phyloP scores from a whole-genome alignment of 768 basidiomycete species.

The Crepidotus variabilis region DNA sequence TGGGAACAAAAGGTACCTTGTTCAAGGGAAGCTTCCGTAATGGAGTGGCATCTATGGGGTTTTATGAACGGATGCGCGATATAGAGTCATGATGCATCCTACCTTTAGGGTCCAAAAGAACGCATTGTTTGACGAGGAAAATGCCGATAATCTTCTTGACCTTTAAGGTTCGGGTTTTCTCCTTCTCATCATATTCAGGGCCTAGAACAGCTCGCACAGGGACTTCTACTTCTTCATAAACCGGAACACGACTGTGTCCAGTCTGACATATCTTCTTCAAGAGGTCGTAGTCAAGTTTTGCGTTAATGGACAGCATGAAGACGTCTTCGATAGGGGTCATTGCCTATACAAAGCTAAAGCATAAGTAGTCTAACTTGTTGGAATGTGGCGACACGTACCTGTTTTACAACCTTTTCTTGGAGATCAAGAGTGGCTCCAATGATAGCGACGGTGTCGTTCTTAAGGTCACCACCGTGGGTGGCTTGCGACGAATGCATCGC shows the following conservation, averaged over 20 bases:
- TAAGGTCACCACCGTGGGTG: constrained; percentile 80
- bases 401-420: constrained; percentile 79
- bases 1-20: constrained; percentile 82
- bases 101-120: constrained; percentile 84
- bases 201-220: constrained; percentile 33
- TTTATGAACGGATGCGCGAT: not conserved
- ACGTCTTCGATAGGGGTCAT: constrained; percentile 80
- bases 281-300: constrained; percentile 76
- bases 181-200: constrained; percentile 12
- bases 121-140: constrained; percentile 85
- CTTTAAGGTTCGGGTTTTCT: constrained; percentile 35
- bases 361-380: not conserved
- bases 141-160: constrained; percentile 85
- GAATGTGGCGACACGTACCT: constrained; percentile 31
- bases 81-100: constrained; percentile 1
- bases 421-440: constrained; percentile 87
- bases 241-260: constrained; percentile 82
- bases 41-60: constrained; percentile 65
- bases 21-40: constrained; percentile 82
- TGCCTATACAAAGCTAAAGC: constrained; percentile 37
- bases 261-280: constrained; percentile 73
- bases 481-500: constrained; percentile 78
- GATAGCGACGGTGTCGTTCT: constrained; percentile 83
- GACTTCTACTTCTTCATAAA: constrained; percentile 74
- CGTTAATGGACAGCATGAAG: constrained; percentile 87